phyloP scores from a whole-genome alignment of 371 early-diverging fungal species.

The Mucor velutinosus region DNA sequence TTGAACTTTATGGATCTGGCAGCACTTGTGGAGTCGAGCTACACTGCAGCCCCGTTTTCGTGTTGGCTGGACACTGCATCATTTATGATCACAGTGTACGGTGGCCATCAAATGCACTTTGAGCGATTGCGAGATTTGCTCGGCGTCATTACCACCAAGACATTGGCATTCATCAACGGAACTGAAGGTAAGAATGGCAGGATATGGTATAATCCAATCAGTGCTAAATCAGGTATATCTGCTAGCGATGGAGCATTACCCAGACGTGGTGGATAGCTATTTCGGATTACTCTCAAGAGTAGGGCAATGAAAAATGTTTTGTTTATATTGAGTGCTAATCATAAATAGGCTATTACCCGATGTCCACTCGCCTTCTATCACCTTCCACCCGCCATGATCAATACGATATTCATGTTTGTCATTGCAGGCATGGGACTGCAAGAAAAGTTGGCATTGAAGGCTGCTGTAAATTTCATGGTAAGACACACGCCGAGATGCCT shows the following conservation, averaged over 20 bases:
- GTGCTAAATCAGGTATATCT: neutral
- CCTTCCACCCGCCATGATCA: slow-evolving; percentile 50
- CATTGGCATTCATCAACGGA: slow-evolving; percentile 54
- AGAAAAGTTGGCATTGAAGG: slow-evolving; percentile 64
- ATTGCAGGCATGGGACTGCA: slow-evolving; percentile 62
- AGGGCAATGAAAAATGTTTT: slow-evolving; percentile 2
- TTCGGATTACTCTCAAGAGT: slow-evolving; percentile 62
- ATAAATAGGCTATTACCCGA: slow-evolving; percentile 49
- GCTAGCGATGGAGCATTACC: slow-evolving; percentile 51
- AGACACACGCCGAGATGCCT: neutral
- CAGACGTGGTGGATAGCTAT: slow-evolving; percentile 41
- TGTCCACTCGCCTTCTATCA: slow-evolving; percentile 62
- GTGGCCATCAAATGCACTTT: slow-evolving; percentile 42
- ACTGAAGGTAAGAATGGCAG: slow-evolving; percentile 40
- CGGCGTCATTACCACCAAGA: slow-evolving; percentile 41
- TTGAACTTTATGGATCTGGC: slow-evolving; percentile 45
- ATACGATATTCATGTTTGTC: slow-evolving; percentile 52
- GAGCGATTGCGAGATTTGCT: slow-evolving; percentile 47
- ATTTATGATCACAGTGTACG: slow-evolving; percentile 60
- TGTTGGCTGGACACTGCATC: slow-evolving; percentile 63
- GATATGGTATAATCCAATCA: neutral
- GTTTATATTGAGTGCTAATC: neutral
- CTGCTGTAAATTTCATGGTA: slow-evolving; percentile 65
- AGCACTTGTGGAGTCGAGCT: slow-evolving; percentile 42
- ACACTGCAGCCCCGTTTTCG: slow-evolving; percentile 41